Conservation (phyloP, 2,329 filamentous ascomycete genomes). For the Penicillium sp. region DNA sequence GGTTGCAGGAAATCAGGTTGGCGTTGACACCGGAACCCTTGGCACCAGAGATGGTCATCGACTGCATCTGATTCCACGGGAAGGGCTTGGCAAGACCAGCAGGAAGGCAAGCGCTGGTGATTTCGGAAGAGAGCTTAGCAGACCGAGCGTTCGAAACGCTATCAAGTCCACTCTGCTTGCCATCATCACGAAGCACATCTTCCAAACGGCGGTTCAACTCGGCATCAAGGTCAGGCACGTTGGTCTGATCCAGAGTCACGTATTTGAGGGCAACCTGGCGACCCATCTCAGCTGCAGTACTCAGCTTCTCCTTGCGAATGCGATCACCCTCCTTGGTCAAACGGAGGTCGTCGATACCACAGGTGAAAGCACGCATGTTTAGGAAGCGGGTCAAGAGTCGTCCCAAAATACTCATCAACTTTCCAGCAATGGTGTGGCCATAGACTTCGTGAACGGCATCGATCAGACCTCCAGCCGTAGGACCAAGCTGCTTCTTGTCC, state of each 20-base stretch:
- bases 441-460: constrained; percentile 94
- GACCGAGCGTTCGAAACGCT: constrained; percentile 75
- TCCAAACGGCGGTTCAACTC: constrained; percentile 79
- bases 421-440: constrained; percentile 82
- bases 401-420: constrained; percentile 84
- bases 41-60: constrained; percentile 95
- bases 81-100: constrained; percentile 84
- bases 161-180: constrained; percentile 89
- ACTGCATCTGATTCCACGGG: constrained; percentile 97
- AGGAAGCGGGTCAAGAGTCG: constrained; percentile 85
- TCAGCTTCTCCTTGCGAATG: constrained; percentile 67
- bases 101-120: constrained; percentile 80
- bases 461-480: constrained; percentile 80
- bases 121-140: constrained; percentile 69
- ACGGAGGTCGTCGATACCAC: constrained; percentile 93
- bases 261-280: constrained; percentile 82
- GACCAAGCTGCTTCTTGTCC: constrained; percentile 93
- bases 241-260: constrained; percentile 73
- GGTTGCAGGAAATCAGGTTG: constrained; percentile 95
- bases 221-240: constrained; percentile 63
- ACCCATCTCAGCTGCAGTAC: constrained; percentile 68
- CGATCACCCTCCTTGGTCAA: constrained; percentile 79
- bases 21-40: constrained; percentile 94
- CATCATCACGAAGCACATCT: constrained; percentile 86
- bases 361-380: constrained; percentile 93